Base-by-base conservation (phyloP, 805 yeast species). In the Lipomyces orientalis region DNA sequence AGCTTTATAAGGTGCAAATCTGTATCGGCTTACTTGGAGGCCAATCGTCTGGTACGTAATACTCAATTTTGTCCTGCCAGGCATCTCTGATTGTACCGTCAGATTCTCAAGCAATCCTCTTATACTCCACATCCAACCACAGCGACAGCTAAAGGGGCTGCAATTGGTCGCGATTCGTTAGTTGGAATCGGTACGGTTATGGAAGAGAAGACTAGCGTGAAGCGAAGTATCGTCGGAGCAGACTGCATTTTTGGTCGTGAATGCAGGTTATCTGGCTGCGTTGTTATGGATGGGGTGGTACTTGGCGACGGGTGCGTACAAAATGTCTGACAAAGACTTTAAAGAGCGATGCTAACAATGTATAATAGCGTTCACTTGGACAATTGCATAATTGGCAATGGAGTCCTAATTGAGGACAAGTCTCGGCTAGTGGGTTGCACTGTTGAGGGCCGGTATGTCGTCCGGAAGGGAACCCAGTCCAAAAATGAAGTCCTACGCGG, bases 191-290 rank as follows among this genome's bases (percentile, higher is more conserved):
- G 81, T 49, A 85, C 94, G n/a, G 78, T 77, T 1, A 77, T 95
- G 62, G 95, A 92, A 22, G 98, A 92, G 74, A 87, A 87, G 72
- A 89, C 97, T 25, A 90, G 88, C 76, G 91, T 95, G 61, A 95
- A 95, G 80, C 86, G 95, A 68, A 85, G 97, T 0, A 91, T 91
- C 16, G 83, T 95, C 35, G 97, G 97, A 5, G 78, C 82, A 10
- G 83, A 85, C 73, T 91, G 97, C 79, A 80, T 72, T 19, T 87
- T 96, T 62, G 99, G 99, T 51, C 88, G 87, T 75, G 86, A 92
- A 68, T 94, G 97, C 78, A 88, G 95, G 73, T 84, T 95, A 65
- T 90, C 93, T 1, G 98, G 97, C 1, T 92, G 93, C 72, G 87
- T 95, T 14, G 75, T 95, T 4, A 81, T 92, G 61, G 90, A 90